phyloP scores from a whole-genome alignment of 192 early-diverging fungal species.

The Podila epigama region DNA sequence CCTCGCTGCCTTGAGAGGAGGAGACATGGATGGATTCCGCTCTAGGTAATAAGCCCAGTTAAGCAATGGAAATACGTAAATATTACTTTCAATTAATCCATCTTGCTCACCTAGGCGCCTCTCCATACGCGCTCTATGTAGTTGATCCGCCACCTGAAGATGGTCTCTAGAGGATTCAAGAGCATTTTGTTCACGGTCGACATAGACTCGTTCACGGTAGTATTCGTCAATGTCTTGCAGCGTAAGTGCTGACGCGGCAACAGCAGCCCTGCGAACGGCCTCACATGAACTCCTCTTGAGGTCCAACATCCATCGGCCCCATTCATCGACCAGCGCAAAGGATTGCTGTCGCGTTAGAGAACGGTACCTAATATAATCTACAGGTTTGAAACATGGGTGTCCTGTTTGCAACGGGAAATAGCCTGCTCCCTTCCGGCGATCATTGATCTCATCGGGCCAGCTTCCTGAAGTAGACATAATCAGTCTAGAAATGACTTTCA shows the following conservation, averaged over 20 bases:
- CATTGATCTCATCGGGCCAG: conserved; percentile 17
- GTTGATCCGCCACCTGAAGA: conserved; percentile 20
- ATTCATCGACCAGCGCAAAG: conserved; percentile 20
- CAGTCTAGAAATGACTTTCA: conserved; percentile 12
- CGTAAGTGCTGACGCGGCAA: conserved; percentile 13
- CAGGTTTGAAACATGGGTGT: conserved; percentile 23
- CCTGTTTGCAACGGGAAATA: conserved; percentile 31
- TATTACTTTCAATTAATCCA: conserved; percentile 10
- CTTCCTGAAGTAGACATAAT: conserved; percentile 23
- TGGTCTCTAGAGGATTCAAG: conserved; percentile 35
- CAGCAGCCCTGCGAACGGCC: conserved; percentile 20
- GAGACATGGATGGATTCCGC: neutral
- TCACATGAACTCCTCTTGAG: conserved; percentile 23
- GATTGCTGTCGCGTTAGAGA: conserved; percentile 16
- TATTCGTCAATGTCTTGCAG: conserved; percentile 30
- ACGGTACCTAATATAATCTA: conserved; percentile 23
- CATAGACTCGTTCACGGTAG: conserved; percentile 21
- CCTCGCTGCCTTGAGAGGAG: neutral
- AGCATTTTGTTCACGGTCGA: conserved; percentile 22
- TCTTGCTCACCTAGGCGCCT: conserved; percentile 16
- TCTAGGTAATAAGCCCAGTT: conserved; percentile 4
- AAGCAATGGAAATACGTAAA: conserved; percentile 20
- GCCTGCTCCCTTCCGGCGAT: conserved; percentile 34
- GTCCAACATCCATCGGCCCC: conserved; percentile 17
- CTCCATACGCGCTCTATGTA: conserved; percentile 12